A percentile compares a stretch with the other conserved stretches of the same genome.
phyloP scores from a whole-genome alignment of 75 land plant species.

The Pinus taeda region DNA sequence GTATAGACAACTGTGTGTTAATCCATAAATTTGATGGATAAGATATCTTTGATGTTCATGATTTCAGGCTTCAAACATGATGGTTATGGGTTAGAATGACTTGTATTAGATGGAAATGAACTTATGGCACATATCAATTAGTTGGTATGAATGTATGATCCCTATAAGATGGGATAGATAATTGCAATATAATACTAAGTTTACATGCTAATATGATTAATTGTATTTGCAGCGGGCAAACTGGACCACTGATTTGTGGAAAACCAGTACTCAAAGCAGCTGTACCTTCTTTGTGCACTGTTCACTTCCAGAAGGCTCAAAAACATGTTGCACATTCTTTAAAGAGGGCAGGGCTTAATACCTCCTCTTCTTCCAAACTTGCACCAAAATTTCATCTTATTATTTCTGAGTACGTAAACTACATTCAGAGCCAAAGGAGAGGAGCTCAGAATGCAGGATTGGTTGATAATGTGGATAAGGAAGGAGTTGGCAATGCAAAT shows the following conservation, averaged over 20 bases:
- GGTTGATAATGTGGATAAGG: background rate
- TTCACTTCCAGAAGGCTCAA: conserved; percentile 64
- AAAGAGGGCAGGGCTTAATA: conserved; percentile 62
- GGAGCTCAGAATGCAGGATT: conserved; percentile 22
- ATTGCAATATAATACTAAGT: too few species aligned
- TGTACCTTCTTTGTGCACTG: conserved; percentile 56
- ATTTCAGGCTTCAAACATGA: too few species aligned
- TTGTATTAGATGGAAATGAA: too few species aligned
- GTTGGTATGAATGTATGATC: too few species aligned
- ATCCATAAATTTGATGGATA: background rate
- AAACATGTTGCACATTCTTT: conserved; percentile 49
- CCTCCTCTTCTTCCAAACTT: conserved; percentile 39
- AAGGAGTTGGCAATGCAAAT: background rate
- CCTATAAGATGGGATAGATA: too few species aligned
- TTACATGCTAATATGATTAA: background rate
- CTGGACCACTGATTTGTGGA: conserved; percentile 58
- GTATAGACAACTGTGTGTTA: background rate
- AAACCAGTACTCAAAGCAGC: conserved; percentile 77
- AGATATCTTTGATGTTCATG: background rate
- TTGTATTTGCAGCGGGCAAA: conserved; percentile 36
- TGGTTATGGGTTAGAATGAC: too few species aligned
- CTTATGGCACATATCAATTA: too few species aligned
- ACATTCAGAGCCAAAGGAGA: conserved; percentile 66
- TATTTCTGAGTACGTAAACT: conserved; percentile 69
- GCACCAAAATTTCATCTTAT: conserved; percentile 67